phyloP scores from a whole-genome alignment of 2,329 filamentous ascomycete genomes.

The Aspergillus terreus region DNA sequence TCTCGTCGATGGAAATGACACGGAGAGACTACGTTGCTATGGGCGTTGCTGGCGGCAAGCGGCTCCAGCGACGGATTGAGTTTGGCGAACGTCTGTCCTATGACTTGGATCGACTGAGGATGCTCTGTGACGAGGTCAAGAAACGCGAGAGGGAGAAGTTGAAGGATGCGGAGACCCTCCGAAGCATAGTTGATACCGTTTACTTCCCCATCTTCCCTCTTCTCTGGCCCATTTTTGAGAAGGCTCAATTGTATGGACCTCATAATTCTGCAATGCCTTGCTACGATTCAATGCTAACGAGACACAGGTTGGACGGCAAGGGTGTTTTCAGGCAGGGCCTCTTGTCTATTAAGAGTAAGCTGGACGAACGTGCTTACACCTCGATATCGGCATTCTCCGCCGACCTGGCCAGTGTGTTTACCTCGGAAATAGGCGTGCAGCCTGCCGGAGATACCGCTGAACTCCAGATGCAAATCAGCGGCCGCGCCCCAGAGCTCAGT shows the following conservation, averaged over 20 bases:
- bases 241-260: slow-evolving; percentile 70
- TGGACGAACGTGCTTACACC: slow-evolving; percentile 56
- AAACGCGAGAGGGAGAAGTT: slow-evolving; percentile 75
- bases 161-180: slow-evolving; percentile 70
- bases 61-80: slow-evolving; percentile 77
- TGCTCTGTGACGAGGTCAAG: slow-evolving; percentile 67
- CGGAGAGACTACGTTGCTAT: slow-evolving; percentile 93
- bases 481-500: slow-evolving; percentile 42
- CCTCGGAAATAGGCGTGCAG: slow-evolving; percentile 50
- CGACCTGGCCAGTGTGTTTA: slow-evolving; percentile 56
- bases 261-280: background rate
- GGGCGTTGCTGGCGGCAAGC: slow-evolving; percentile 76
- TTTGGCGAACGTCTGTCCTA: slow-evolving; percentile 65
- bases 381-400: slow-evolving; percentile 59
- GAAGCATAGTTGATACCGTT: slow-evolving; percentile 76
- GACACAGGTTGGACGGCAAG: slow-evolving; percentile 47
- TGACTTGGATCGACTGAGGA: slow-evolving; percentile 73
- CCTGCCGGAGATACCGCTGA: slow-evolving; percentile 44
- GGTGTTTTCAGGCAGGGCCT: slow-evolving; percentile 54
- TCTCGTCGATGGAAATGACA: slow-evolving; percentile 96
- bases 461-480: slow-evolving; percentile 50
- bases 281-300: slow-evolving; percentile 10
- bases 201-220: slow-evolving; percentile 85
- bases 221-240: slow-evolving; percentile 73
- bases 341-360: slow-evolving; percentile 48